Conservation (phyloP, 192 early-diverging fungal genomes). For the Entomortierella beljakovae region DNA sequence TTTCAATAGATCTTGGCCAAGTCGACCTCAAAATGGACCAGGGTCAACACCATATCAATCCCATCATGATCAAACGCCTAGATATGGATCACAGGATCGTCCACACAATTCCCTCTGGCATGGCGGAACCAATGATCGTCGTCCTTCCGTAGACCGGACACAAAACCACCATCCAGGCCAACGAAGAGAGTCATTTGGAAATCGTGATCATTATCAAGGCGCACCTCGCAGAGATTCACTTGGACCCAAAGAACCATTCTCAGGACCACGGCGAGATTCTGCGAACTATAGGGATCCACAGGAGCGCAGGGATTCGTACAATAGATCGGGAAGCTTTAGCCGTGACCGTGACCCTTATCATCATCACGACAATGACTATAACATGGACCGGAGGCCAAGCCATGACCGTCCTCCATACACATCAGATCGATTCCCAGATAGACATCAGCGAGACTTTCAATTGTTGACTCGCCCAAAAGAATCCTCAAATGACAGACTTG, state of each 20-base stretch:
- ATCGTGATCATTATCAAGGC: constrained; percentile 6
- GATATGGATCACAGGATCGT: constrained; percentile 27
- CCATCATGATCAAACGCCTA: constrained; percentile 2
- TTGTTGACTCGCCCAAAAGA: constrained; percentile 39
- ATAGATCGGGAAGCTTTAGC: constrained; percentile 15
- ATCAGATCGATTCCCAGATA: constrained; percentile 23
- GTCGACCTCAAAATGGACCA: constrained; percentile 1
- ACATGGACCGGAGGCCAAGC: constrained; percentile 22
- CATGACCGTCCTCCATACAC: constrained; percentile 22
- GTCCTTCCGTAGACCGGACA: constrained; percentile 23
- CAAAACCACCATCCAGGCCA: constrained; percentile 8
- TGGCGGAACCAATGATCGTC: constrained; percentile 18
- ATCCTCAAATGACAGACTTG: constrained; percentile 10
- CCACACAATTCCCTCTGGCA: constrained; percentile 27
- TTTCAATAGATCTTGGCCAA: constrained; percentile 37
- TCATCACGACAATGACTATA: constrained; percentile 25
- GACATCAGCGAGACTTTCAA: constrained; percentile 38
- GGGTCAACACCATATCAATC: constrained; percentile 21
- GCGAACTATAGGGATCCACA: constrained; percentile 6
- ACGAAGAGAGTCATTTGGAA: constrained; percentile 38
- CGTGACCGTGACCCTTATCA: constrained; percentile 37
- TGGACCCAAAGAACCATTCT: constrained; percentile 16
- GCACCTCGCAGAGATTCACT: constrained; percentile 29
- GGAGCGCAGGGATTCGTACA: constrained; percentile 36
- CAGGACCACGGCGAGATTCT: constrained; percentile 31